Evolutionary conservation across 179 eudicot species (phyloP), one percentile per base, ranked within the genome.

Genomic region (Pouteria campechiana): DNA sequence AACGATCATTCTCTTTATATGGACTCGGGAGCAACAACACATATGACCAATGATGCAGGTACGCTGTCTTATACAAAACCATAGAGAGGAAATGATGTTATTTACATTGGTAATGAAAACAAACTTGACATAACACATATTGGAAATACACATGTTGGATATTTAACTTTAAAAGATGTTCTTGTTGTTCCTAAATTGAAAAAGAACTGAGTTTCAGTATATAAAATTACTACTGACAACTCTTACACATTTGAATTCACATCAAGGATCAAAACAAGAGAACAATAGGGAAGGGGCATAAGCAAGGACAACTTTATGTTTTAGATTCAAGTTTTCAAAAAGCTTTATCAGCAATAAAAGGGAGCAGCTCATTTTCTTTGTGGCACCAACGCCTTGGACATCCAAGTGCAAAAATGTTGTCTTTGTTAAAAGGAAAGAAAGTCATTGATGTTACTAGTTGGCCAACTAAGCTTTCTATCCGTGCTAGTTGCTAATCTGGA

Each of bases 301-400:
- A 46, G 37, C n/a, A 46, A 46, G 40, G 51, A 14, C 19, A 32
- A 13, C 17, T 30, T 2, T 46, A 46, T 9, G 16, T 28, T 0
- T 18, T 46, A 17, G 27, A 31, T 10, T 17, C 17, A 20, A 5
- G 4, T 10, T 18, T 1, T 46, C 39, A 46, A 32, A 38, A 31
- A 18, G 38, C 50, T 46, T n/a, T 46, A 16, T 17, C 25, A 11
- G 25, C 37, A 45, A 44, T 44, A 17, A 28, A 12, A 20, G 18
- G 30, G 30, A 7, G 25, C 22, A 5, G 14, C 11, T 15, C 49
- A 8, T 44, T 25, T 11, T 29, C 49, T 12, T 4, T 43, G 4
- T 44, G 49, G 49, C 49, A 44, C 31, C 37, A 30, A 6, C 25
- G 48, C 2, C 48, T 27, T 5, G 34, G 34, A 7, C 48, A 43